Base-by-base conservation (phyloP, 2,329 filamentous ascomycete species). In the Parascedosporium putredinis region DNA sequence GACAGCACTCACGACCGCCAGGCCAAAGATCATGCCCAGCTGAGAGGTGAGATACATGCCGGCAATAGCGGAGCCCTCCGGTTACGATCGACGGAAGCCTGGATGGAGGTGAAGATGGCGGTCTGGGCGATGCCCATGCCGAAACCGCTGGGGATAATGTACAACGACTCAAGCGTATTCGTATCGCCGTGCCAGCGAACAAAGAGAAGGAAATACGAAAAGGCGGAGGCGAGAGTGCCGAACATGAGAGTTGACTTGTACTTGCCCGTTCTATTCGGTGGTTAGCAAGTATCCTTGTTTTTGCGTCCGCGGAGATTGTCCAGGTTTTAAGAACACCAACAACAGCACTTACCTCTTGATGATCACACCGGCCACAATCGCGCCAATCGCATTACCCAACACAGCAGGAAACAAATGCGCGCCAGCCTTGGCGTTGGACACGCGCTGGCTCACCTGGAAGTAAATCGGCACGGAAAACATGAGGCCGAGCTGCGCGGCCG, bases 381-480 rank as follows among this genome's bases (percentile, higher is more conserved):
- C 81, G 1, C 82, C 83, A 1, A 79, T 52, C 0, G 83, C 77
- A 55, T 88, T 87, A 0, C 83, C 84, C 0, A 76, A 63, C 0
- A 88, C 81, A 0, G 83, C 79, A 0, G 84, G 84, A 36, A 87
- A 71, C 0, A 88, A 66, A 56, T 86, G 79, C 0, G 75, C 63
- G 0, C 75, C 75, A 0, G 83, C 80, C 1, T 68, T 64, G 0
- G 81, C 79, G 42, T 75, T 79, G 0, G 76, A 79, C 2, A 72
- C 73, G 1, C 70, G 66, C 4, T 74, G 66, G 0, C 81, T 82
- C 1, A 83, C 74, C 51, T 84, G 79, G 54, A 87, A 88, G 63
- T 87, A 87, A 0, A 87, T 62, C 0, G 84, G 84, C 0, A 86
- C 74, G 0, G 75, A 73, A 49, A 80, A 82, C 76, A 86, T 81